phyloP scores from a whole-genome alignment of 169 alveolate species.

The Eimeria zaria region DNA sequence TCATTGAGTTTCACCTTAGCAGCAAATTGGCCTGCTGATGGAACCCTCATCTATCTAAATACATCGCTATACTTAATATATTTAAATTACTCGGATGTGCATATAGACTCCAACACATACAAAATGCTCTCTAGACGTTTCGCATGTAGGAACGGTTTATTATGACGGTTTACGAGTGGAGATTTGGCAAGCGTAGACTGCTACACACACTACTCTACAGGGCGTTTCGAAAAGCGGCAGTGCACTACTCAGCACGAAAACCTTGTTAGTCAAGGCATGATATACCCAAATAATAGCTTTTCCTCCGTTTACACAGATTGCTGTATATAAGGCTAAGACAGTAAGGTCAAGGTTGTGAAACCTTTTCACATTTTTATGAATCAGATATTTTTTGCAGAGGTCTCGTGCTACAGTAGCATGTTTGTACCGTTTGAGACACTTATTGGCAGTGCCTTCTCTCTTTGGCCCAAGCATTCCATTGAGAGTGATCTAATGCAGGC shows the following conservation, averaged over 20 bases:
- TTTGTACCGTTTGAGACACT: neutral
- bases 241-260: neutral
- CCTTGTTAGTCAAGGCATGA: neutral
- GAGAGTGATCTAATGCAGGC: neutral
- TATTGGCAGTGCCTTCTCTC: neutral
- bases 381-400: neutral
- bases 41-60: neutral
- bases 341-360: neutral
- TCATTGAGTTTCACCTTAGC: neutral
- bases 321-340: neutral
- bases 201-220: neutral
- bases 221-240: neutral
- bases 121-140: neutral
- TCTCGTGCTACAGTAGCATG: neutral
- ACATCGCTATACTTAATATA: neutral
- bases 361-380: neutral
- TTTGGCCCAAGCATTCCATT: neutral
- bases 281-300: neutral
- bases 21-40: slow-evolving; percentile 4
- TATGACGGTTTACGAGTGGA: neutral
- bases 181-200: neutral
- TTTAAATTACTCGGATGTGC: no score
- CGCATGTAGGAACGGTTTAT: neutral
- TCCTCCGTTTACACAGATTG: neutral
- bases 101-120: neutral